Conservation (phyloP, 2,329 filamentous ascomycete genomes). For the Anthostomella pinea region DNA sequence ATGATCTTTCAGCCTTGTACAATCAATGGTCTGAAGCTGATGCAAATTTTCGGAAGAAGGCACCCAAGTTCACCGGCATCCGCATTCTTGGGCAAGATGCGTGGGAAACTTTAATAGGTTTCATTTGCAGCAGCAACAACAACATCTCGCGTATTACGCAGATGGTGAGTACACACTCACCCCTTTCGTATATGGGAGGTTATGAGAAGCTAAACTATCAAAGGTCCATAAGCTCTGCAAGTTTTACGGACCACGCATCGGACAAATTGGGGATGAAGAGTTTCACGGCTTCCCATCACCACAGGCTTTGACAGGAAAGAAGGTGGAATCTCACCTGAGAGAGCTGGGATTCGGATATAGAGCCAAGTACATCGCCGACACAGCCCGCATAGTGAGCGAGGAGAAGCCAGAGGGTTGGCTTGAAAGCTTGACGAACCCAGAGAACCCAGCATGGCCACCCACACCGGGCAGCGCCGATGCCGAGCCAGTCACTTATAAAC, state of each 20-base stretch:
- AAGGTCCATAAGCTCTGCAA: constrained; percentile 82
- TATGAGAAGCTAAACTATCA: constrained; percentile 5
- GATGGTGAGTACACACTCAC: constrained; percentile 60
- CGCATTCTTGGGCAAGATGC: constrained; percentile 91
- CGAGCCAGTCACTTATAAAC: constrained; percentile 63
- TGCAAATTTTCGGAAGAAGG: constrained; percentile 83
- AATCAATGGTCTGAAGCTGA: constrained; percentile 83
- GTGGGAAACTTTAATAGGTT: constrained; percentile 90
- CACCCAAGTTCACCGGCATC: constrained; percentile 83
- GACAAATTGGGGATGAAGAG: constrained; percentile 62
- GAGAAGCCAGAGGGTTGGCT: constrained; percentile 74
- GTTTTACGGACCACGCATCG: constrained; percentile 78
- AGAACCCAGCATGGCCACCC: constrained; percentile 58
- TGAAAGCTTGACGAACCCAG: constrained; percentile 72
- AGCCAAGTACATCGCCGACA: constrained; percentile 87
- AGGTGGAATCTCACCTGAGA: constrained; percentile 78
- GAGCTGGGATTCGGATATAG: constrained; percentile 90
- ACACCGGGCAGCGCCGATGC: constrained; percentile 46
- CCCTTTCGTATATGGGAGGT: too few species aligned
- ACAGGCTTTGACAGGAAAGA: constrained; percentile 64
- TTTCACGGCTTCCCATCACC: constrained; percentile 89
- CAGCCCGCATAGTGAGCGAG: constrained; percentile 69
- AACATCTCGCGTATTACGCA: constrained; percentile 93
- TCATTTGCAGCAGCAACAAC: constrained; percentile 99
- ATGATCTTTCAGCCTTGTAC: constrained; percentile 76